These are phyloP conservation scores for Firmiana major DNA, from an alignment of 345 rosid species.

Conservation along the genomic window DNA sequence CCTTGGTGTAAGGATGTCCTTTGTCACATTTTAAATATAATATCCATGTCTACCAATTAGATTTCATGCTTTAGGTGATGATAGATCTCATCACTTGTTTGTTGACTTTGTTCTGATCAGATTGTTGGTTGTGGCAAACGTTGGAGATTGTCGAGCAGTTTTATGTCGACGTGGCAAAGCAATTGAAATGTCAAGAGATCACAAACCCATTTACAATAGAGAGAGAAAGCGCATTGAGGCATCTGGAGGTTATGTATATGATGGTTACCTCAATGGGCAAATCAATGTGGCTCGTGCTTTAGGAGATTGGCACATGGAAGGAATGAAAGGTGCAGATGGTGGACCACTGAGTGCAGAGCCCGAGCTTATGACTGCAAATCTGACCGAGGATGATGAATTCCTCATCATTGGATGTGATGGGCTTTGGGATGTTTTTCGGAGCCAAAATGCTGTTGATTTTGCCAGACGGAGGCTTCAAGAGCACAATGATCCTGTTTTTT, in stretches of 20 bases:
- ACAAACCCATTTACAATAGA: constrained; percentile 58
- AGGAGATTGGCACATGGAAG: too few species aligned
- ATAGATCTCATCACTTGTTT: background rate
- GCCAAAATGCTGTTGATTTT: too few species aligned
- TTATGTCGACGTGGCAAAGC: constrained; percentile 77
- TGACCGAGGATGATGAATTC: too few species aligned
- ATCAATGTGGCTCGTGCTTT: too few species aligned
- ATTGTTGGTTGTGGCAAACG: constrained; percentile 77
- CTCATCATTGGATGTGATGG: too few species aligned
- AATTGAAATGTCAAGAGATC: constrained; percentile 81
- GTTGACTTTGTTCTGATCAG: constrained; percentile 26
- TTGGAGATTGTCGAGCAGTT: constrained; percentile 90
- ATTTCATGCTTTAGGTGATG: background rate
- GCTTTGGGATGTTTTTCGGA: too few species aligned
- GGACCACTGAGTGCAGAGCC: too few species aligned
- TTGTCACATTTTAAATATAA: background rate
- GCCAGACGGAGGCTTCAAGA: too few species aligned
- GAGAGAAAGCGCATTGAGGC: constrained; percentile 70
- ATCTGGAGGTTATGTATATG: constrained; percentile 59
- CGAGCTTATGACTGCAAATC: too few species aligned
- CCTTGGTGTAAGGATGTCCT: background rate
- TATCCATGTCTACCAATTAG: background rate
- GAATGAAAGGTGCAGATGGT: too few species aligned
- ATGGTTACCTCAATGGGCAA: too few species aligned
- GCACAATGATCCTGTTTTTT: too few species aligned